These are phyloP conservation scores for Penicillium cataractarum DNA, from an alignment of 495 filamentous ascomycete genomes.

Conservation along the genomic window DNA sequence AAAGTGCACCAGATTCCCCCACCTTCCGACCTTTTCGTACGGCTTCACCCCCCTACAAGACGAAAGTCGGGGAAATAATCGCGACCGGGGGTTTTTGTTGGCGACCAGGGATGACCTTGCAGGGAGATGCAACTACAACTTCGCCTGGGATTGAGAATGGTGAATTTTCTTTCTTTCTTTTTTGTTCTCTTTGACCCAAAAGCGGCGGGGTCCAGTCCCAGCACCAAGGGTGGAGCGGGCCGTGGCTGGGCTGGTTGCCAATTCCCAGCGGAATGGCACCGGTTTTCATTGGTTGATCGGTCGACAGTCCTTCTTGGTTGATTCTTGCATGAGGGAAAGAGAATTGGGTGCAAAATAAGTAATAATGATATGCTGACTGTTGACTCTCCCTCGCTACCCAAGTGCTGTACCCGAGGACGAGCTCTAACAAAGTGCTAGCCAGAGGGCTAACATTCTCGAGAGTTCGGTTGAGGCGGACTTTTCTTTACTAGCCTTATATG, in stretches of 20 bases:
- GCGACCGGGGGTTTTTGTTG: neutral
- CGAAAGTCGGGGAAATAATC: constrained; percentile 5
- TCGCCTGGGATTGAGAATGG: constrained; percentile 14
- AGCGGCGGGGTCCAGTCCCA: constrained; percentile 12
- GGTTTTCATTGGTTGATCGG: constrained; percentile 24
- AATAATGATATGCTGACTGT: neutral
- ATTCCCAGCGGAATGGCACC: constrained; percentile 28
- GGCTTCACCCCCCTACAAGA: neutral
- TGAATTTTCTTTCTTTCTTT: neutral
- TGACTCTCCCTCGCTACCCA: neutral
- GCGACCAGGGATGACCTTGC: constrained; percentile 15
- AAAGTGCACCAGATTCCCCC: neutral
- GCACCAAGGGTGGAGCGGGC: constrained; percentile 20
- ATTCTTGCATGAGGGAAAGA: neutral
- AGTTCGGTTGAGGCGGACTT: neutral
- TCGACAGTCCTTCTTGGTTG: neutral
- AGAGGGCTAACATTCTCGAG: neutral
- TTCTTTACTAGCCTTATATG: neutral
- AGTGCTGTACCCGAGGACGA: neutral
- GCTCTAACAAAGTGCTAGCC: neutral
- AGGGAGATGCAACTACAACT: neutral
- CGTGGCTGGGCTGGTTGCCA: constrained; percentile 26
- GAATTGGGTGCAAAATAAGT: neutral
- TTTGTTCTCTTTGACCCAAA: constrained; percentile 2
- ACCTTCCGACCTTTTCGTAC: neutral